Conservation (phyloP, 2,329 filamentous ascomycete genomes). For the Cordyceps tenuipes region DNA sequence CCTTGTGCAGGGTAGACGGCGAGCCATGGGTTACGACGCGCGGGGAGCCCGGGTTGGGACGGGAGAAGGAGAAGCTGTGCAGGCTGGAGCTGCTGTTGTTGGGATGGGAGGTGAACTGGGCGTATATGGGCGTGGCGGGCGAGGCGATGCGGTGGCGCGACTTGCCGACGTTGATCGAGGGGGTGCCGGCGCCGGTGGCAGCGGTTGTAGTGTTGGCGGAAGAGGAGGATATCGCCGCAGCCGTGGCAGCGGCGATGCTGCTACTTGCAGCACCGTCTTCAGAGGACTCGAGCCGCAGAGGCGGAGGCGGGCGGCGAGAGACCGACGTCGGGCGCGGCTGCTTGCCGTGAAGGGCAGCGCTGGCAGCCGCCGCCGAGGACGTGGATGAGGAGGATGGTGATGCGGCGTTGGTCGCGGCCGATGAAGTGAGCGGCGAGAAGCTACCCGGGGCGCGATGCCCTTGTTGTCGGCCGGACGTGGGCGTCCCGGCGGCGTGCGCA, state of each 20-base stretch:
- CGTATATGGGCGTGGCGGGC: constrained; percentile 38
- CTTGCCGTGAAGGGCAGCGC: constrained; percentile 9
- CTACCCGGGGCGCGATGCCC: constrained; percentile 41
- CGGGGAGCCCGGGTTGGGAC: constrained; percentile 34
- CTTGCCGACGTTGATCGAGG: constrained; percentile 38
- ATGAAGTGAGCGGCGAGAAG: constrained; percentile 42
- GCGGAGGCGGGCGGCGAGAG: constrained; percentile 25
- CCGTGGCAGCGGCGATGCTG: constrained; percentile 12
- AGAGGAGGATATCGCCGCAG: constrained; percentile 20
- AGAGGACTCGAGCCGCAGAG: constrained; percentile 24
- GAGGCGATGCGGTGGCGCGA: constrained; percentile 31
- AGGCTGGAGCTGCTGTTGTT: constrained; percentile 39
- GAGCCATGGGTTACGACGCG: constrained; percentile 22
- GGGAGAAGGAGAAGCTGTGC: constrained; percentile 52
- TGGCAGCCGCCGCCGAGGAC: constrained; percentile 18
- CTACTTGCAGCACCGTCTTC: background rate
- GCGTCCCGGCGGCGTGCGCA: constrained; percentile 23
- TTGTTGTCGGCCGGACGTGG: constrained; percentile 25
- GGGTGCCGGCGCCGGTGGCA: constrained; percentile 7
- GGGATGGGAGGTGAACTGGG: constrained; percentile 37
- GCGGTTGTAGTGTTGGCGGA: too few relatives aligned
- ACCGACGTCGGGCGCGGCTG: constrained; percentile 17
- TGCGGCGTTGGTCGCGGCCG: constrained; percentile 19
- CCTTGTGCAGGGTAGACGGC: constrained; percentile 26
- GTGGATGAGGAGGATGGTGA: constrained; percentile 16